phyloP scores from a whole-genome alignment of 2,329 filamentous ascomycete genomes.

The Ascosphaera apis region DNA sequence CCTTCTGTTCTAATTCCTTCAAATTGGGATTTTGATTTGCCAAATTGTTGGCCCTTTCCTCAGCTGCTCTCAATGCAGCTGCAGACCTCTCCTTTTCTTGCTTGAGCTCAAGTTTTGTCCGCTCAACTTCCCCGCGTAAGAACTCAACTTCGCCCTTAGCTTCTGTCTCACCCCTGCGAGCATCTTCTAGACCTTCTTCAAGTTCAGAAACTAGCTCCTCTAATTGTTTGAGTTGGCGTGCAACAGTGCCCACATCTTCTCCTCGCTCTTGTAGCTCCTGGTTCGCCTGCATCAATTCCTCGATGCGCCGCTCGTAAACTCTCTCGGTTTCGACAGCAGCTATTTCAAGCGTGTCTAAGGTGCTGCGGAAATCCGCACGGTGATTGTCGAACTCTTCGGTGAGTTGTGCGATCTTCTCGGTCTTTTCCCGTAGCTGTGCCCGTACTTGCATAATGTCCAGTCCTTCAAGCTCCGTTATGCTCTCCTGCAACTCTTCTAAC shows the following conservation, averaged over 20 bases:
- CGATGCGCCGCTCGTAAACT: constrained; percentile 51
- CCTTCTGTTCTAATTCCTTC: constrained; percentile 75
- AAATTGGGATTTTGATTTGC: constrained; percentile 18
- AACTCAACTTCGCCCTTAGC: constrained; percentile 92
- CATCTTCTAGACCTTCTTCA: constrained; percentile 90
- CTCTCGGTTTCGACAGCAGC: constrained; percentile 84
- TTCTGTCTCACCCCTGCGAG: constrained; percentile 79
- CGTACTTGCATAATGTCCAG: constrained; percentile 57
- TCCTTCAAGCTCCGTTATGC: constrained; percentile 60
- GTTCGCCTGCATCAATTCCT: constrained; percentile 51
- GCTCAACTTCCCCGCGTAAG: constrained; percentile 76
- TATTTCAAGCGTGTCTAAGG: constrained; percentile 87
- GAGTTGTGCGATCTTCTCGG: constrained; percentile 82
- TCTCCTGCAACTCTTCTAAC: constrained; percentile 73
- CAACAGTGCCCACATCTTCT: constrained; percentile 78
- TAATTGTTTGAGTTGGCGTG: constrained; percentile 75
- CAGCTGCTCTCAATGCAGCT: constrained; percentile 31
- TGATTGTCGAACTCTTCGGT: constrained; percentile 90
- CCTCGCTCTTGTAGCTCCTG: constrained; percentile 60
- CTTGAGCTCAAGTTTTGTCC: constrained; percentile 66
- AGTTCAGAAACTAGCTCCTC: constrained; percentile 93
- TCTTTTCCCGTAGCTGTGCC: constrained; percentile 74
- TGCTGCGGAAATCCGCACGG: constrained; percentile 85
- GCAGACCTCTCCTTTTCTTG: constrained; percentile 69
- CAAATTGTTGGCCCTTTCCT: constrained; percentile 20